phyloP scores from a whole-genome alignment of 306 rosid genomes.

The Lathyrus sativus region DNA sequence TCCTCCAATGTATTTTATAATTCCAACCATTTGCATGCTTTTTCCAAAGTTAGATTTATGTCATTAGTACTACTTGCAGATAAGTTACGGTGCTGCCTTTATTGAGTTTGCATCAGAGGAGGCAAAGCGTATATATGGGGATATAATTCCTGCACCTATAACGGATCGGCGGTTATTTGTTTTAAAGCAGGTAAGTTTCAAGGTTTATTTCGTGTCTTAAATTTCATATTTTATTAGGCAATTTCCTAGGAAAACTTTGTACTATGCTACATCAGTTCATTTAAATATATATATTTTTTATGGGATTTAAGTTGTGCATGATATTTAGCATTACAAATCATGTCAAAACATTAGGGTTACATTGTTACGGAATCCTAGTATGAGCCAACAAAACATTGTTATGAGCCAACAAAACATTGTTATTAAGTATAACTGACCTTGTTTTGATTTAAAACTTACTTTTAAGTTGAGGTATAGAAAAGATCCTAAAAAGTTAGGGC shows the following conservation, averaged over 20 bases:
- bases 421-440: too few species aligned
- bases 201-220: constrained; percentile 32
- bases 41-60: constrained; percentile 34
- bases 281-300: not conserved
- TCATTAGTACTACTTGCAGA: constrained; percentile 47
- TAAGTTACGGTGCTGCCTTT: constrained; percentile 75
- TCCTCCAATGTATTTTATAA: too few species aligned
- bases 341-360: constrained; percentile 17
- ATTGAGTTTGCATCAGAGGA: constrained; percentile 94
- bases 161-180: constrained; percentile 86
- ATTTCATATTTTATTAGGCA: constrained; percentile 8
- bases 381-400: too few species aligned
- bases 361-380: not conserved
- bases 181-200: constrained; percentile 73
- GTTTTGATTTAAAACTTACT: too few species aligned
- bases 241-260: not conserved
- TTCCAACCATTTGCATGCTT: not conserved
- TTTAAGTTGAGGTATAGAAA: too few species aligned
- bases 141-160: constrained; percentile 83
- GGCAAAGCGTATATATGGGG: constrained; percentile 94
- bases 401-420: too few species aligned
- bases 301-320: constrained; percentile 25
- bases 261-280: constrained; percentile 8
- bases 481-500: too few species aligned
- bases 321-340: constrained; percentile 22